Conservation (phyloP, 164 flowering plant genomes). For the Saururus chinensis region DNA sequence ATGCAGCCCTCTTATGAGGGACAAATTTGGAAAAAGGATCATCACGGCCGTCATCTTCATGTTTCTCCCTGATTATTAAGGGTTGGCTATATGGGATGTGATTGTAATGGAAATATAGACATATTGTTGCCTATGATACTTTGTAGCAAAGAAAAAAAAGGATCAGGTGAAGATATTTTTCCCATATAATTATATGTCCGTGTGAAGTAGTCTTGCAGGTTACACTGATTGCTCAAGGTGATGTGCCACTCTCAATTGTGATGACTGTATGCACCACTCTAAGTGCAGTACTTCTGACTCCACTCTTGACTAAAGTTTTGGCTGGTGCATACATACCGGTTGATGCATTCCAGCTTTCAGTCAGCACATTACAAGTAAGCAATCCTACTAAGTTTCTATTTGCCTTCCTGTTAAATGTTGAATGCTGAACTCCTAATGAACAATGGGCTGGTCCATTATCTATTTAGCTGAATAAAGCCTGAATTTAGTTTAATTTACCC, state of each 20-base stretch:
- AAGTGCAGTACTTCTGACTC: constrained; percentile 72
- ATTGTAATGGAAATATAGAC: neutral
- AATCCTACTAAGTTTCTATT: neutral
- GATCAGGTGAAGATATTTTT: neutral
- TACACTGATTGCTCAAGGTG: constrained; percentile 83
- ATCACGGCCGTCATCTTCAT: too few species aligned
- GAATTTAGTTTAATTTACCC: neutral
- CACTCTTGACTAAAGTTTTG: constrained; percentile 52
- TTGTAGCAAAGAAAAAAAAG: neutral
- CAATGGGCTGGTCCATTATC: neutral
- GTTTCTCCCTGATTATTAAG: too few species aligned
- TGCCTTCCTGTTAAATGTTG: neutral
- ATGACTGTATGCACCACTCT: constrained; percentile 81
- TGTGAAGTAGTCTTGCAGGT: constrained; percentile 56
- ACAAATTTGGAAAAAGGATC: neutral
- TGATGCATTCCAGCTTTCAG: constrained; percentile 59
- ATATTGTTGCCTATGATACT: too few species aligned
- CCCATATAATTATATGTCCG: constrained; percentile 16
- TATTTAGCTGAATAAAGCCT: neutral
- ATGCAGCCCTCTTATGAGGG: neutral
- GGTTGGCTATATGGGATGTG: too few species aligned
- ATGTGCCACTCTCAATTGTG: constrained; percentile 72
- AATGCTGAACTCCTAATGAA: neutral
- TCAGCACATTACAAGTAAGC: constrained; percentile 70
- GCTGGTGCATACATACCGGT: constrained; percentile 77